These are phyloP conservation scores for Caryopteris hybrid DNA, from an alignment of 305 asterid genomes.

Conservation along the genomic window DNA sequence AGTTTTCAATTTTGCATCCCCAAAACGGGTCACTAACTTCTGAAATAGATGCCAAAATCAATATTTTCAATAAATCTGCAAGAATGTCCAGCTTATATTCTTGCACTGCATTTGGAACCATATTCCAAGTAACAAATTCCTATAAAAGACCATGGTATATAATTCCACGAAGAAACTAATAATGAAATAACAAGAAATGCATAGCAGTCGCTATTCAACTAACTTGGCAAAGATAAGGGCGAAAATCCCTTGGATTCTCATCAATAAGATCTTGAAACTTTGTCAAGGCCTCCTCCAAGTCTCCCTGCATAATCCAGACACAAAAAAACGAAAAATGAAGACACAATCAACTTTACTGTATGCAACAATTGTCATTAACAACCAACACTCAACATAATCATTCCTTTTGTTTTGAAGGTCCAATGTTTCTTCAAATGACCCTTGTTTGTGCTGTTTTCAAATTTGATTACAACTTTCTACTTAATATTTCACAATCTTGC, in stretches of 20 bases:
- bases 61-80: background rate
- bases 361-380: background rate
- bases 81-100: background rate
- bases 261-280: constrained; percentile 62
- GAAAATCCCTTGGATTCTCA: constrained; percentile 89
- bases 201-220: background rate
- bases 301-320: constrained; percentile 50
- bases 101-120: background rate
- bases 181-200: background rate
- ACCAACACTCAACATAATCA: background rate
- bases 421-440: background rate
- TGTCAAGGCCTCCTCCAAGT: constrained; percentile 67
- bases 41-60: background rate
- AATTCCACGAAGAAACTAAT: background rate
- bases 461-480: background rate
- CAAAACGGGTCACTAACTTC: background rate
- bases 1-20: background rate
- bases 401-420: background rate
- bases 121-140: background rate
- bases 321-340: background rate
- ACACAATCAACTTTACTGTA: background rate
- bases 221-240: constrained; percentile 92
- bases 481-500: background rate
- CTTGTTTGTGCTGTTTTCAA: background rate
- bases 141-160: background rate